phyloP scores from a whole-genome alignment of 805 yeast species.

The Ogataea paraovalis region DNA sequence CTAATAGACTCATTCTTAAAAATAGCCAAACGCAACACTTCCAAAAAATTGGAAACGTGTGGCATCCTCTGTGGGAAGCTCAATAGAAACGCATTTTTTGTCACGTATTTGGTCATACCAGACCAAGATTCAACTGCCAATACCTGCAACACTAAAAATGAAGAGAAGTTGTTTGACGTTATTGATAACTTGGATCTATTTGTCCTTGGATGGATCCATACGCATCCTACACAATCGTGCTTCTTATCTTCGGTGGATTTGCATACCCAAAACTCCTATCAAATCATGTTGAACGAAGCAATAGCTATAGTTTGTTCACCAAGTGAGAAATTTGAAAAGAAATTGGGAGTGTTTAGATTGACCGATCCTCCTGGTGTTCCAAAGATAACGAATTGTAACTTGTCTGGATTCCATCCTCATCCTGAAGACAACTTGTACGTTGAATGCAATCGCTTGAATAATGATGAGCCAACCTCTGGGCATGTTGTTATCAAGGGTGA shows the following conservation, averaged over 20 bases:
- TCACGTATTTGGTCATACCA: slow-evolving; percentile 59
- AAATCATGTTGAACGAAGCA: slow-evolving; percentile 66
- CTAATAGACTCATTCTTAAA: slow-evolving; percentile 41
- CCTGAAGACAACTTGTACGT: slow-evolving; percentile 47
- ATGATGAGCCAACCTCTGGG: slow-evolving; percentile 33
- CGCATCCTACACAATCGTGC: slow-evolving; percentile 73
- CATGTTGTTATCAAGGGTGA: slow-evolving; percentile 46
- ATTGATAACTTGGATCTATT: slow-evolving; percentile 54
- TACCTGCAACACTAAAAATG: slow-evolving; percentile 59
- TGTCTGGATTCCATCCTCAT: slow-evolving; percentile 60
- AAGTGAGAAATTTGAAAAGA: slow-evolving; percentile 34
- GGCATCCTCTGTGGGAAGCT: slow-evolving; percentile 64
- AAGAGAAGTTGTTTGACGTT: slow-evolving; percentile 52
- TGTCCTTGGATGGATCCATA: slow-evolving; percentile 72
- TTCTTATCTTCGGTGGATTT: slow-evolving; percentile 62
- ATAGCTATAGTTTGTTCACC: slow-evolving; percentile 68
- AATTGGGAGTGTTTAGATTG: slow-evolving; percentile 54
- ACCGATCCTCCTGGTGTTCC: slow-evolving; percentile 66
- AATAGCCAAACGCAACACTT: slow-evolving; percentile 48
- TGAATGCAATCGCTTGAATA: slow-evolving; percentile 35
- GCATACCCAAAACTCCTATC: slow-evolving; percentile 67
- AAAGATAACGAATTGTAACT: slow-evolving; percentile 46
- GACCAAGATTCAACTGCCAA: slow-evolving; percentile 59
- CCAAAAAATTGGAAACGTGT: slow-evolving; percentile 53
- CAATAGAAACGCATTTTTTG: slow-evolving; percentile 57